A percentile compares a stretch with the other conserved stretches of the same genome.
phyloP scores from a whole-genome alignment of 2,329 filamentous ascomycete species.

The Xylariales sp. region DNA sequence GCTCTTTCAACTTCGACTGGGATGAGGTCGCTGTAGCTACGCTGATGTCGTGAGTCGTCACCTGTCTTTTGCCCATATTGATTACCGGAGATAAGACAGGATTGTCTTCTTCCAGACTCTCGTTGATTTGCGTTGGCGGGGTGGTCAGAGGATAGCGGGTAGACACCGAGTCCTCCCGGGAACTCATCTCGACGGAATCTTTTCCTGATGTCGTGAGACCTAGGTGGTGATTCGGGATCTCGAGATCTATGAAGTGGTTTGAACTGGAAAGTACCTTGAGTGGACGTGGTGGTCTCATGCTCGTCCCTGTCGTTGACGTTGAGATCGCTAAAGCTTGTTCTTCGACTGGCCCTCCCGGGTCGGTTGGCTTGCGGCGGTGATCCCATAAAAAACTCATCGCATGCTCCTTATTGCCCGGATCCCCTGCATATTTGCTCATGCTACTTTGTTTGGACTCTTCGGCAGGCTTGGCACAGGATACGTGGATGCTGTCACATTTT shows the following conservation, averaged over 20 bases:
- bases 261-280: not conserved
- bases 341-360: slow-evolving; percentile 17
- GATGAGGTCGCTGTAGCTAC: slow-evolving; percentile 34
- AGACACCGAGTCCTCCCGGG: slow-evolving; percentile 10
- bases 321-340: slow-evolving; percentile 9
- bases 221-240: slow-evolving; percentile 23
- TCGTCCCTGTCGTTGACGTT: slow-evolving; percentile 15
- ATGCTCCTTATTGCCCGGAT: slow-evolving; percentile 10
- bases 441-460: not conserved
- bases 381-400: slow-evolving; percentile 29
- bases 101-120: slow-evolving; percentile 10
- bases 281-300: slow-evolving; percentile 8
- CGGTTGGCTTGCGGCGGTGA: slow-evolving; percentile 20
- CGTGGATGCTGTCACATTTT: not conserved
- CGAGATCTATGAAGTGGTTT: slow-evolving; percentile 20
- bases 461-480: not conserved
- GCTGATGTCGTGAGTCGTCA: slow-evolving; percentile 12
- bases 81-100: slow-evolving; percentile 11
- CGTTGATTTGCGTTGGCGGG: slow-evolving; percentile 8
- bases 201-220: slow-evolving; percentile 16
- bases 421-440: not conserved
- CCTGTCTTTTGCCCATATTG: slow-evolving; percentile 11
- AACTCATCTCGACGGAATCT: not conserved
- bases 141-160: slow-evolving; percentile 11
- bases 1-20: slow-evolving; percentile 27